Percentiles rank a stretch among this genome's conserved stretches.
Evolutionary conservation across 108 stramenopile species (phyloP).

Genomic region (Ochromonas danica): DNA sequence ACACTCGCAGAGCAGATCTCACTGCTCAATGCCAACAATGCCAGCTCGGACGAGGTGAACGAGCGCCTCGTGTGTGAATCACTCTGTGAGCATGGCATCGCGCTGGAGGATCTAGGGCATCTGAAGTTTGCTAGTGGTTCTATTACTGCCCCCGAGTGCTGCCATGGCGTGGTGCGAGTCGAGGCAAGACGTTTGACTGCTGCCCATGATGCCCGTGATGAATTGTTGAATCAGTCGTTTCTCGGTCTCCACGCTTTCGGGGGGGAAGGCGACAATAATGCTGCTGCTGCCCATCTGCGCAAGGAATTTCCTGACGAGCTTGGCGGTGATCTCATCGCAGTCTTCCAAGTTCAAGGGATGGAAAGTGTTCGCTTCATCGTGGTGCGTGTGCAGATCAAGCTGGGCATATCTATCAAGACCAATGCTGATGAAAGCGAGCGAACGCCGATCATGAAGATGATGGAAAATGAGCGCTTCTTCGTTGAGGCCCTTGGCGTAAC

Average conservation of each 20-base stretch:
- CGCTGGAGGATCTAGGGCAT: not conserved
- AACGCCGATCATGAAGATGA: conserved; percentile 10
- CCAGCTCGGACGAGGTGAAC: conserved; percentile 27
- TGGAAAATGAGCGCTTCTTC: conserved; percentile 11
- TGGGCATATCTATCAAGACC: not conserved
- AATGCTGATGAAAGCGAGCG: not conserved
- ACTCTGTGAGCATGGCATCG: conserved; percentile 18
- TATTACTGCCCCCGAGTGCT: not conserved
- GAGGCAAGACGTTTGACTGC: not conserved
- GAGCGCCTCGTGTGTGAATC: conserved; percentile 20
- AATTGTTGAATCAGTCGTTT: not conserved
- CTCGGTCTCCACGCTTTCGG: not conserved
- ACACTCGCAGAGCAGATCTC: conserved; percentile 18
- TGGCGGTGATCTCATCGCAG: conserved; percentile 24
- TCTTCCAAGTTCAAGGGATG: conserved; percentile 10
- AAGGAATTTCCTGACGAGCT: conserved; percentile 20
- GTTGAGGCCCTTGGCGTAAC: not conserved
- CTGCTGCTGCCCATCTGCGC: not conserved
- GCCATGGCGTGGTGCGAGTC: conserved; percentile 11
- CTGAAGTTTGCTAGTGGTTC: conserved; percentile 5
- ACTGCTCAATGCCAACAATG: conserved; percentile 7
- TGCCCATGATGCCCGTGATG: not conserved
- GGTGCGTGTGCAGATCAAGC: conserved; percentile 24
- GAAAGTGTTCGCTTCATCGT: conserved; percentile 20
- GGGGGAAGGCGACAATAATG: not conserved